Evolutionary conservation across 441 rosid genomes (phyloP), one percentile per base, ranked within the genome.

Genomic region (Populus hybrid): DNA sequence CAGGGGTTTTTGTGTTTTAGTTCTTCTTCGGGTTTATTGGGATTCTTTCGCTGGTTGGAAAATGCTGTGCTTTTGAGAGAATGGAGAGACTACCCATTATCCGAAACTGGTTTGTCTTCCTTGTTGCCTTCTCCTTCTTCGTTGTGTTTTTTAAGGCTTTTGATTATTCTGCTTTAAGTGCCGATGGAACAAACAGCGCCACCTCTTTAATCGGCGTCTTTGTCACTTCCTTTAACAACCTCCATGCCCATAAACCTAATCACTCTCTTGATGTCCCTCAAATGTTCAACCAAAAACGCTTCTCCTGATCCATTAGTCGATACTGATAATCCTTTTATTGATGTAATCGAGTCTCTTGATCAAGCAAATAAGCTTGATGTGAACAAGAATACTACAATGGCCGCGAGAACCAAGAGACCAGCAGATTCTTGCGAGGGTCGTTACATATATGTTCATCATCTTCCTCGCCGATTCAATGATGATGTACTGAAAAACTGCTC

Each of bases 401-500:
- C 57, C 14, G 57, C 57, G 32, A 67, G 14, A 5, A 32, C 18
- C 28, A n/a, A 14, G 4, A 8, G 24, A 34, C 7, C 10, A 63
- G 11, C 1, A 71, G 71, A 86, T 36, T 11, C 80, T 1, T 89
- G 88, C 34, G 70, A 34, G 8, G 85, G 87, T 7, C 78, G 84
- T 2, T 91, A 87, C 80, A 63, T 89, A n/a, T 90, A 87, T 32
- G 74, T 86, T 68, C 80, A 87, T 73, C 38, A 88, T 75, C 86
- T 89, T 70, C 92, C 92, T 5, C 75, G 75, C 57, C 38, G 32
- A 70, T 90, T 86, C 85, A 91, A 90, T 74, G 81, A 81, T 2
- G 89, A 87, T 36, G 61, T 88, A 21, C 69, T 90, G 57, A 74
- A 81, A 46, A 32, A 85, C 70, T 89, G 86, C 66, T 50, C 11